Conservation (phyloP, 257 asterid genomes). For the Thymus mandschuricus region DNA sequence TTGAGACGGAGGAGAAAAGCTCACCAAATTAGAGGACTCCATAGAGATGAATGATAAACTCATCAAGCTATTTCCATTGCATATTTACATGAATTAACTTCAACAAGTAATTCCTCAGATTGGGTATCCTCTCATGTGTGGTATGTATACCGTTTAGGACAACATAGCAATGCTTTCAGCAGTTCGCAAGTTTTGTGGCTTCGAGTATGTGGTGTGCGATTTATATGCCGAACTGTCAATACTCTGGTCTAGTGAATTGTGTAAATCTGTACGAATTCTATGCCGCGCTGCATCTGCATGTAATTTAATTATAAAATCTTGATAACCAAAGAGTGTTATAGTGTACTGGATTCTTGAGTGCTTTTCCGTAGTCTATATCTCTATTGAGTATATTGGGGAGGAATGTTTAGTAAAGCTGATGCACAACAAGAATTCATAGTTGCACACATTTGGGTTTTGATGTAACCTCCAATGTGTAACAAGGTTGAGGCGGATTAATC, state of each 20-base stretch:
- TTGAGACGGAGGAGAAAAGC: background rate
- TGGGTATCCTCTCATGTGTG: background rate
- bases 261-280: background rate
- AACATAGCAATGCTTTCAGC: background rate
- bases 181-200: background rate
- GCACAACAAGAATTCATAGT: background rate
- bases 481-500: background rate
- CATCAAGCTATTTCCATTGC: background rate
- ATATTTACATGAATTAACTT: background rate
- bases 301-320: background rate
- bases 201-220: background rate
- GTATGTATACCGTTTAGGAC: background rate
- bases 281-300: background rate
- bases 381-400: background rate
- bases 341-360: background rate
- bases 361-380: background rate
- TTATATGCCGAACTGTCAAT: background rate
- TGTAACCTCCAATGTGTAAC: background rate
- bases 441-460: background rate
- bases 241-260: background rate
- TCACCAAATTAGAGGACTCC: background rate
- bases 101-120: background rate
- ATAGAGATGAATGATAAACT: constrained; percentile 3
- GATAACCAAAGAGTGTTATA: background rate
- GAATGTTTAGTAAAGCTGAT: constrained; percentile 3